Percentiles rank a stretch among this genome's conserved stretches.
phyloP scores from a whole-genome alignment of 1,284 basidiomycete species.

The Inonotus hispidus region DNA sequence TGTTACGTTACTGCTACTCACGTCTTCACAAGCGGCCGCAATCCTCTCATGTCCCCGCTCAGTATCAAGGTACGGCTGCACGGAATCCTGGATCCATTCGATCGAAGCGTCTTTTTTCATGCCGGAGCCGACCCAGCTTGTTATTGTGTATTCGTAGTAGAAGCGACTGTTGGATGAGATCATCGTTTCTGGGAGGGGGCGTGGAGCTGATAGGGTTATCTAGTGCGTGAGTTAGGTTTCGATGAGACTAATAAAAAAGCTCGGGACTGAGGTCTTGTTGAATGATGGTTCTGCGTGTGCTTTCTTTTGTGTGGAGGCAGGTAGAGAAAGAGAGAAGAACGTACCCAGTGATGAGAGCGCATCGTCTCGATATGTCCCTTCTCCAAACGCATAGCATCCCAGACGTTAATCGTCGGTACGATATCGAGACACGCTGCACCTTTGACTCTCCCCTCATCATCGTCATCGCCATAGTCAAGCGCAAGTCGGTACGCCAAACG shows the following conservation, averaged over 20 bases:
- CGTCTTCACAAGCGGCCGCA: constrained; percentile 24
- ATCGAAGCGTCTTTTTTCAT: constrained; percentile 9
- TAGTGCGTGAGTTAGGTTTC: neutral
- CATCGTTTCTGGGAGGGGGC: constrained; percentile 26
- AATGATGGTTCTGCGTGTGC: too few species aligned
- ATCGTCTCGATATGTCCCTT: constrained; percentile 22
- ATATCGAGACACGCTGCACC: constrained; percentile 26
- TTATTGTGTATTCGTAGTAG: constrained; percentile 22
- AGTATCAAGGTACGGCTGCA: constrained; percentile 22
- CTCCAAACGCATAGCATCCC: constrained; percentile 23
- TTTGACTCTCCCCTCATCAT: constrained; percentile 20
- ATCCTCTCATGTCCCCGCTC: constrained; percentile 20
- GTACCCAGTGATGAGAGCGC: constrained; percentile 25
- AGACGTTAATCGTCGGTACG: constrained; percentile 25
- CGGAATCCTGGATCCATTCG: constrained; percentile 22
- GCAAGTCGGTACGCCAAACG: constrained; percentile 26
- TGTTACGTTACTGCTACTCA: too few species aligned
- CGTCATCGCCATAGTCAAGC: constrained; percentile 20
- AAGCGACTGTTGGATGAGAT: constrained; percentile 22
- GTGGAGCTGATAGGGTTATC: constrained; percentile 26
- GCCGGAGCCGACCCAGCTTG: constrained; percentile 21
- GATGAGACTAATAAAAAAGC: neutral
- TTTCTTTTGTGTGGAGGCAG: neutral
- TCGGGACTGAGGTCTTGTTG: neutral
- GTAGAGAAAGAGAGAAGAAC: neutral